Evolutionary conservation across 2,329 filamentous ascomycete genomes (phyloP), one percentile per base, ranked within the genome.

Genomic region (Dendrostoma leiphaemia): DNA sequence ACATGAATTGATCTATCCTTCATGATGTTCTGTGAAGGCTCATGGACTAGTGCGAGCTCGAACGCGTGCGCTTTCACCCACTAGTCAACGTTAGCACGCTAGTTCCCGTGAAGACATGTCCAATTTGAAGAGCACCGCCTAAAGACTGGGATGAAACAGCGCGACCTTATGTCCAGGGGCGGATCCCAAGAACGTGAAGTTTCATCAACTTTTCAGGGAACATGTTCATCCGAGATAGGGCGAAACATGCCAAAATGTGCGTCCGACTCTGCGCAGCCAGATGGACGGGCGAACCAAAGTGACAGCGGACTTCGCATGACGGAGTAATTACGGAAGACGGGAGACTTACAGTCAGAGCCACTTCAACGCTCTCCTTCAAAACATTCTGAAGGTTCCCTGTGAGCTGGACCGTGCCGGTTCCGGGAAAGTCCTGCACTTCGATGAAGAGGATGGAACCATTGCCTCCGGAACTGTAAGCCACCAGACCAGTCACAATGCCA

Each of bases 11-110:
- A 91, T 59, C 94, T 86, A 64, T 89, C 88, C 76, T 94, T 93
- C 91, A 97, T 97, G 66, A 99, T 92, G 69, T 99, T 93, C 62
- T 93, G 89, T 51, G 84, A 84, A 8, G 89, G 88, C 59, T 91
- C 86, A 53, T 86, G 79, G 4, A 90, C 91, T 37, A 99, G 77
- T 9, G 91, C 91, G 12, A 99, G 80, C 66, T 96, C 90, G 65
- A 88, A 97, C 3, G 93, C 92, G 69, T 99, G 93, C 4, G 91
- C 90, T 71, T 97, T 97, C 48, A 99, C 94, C 94, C 94, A 99
- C 48, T 51, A 29, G 12, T n/a, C 3, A 26, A 6, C 7, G 10
- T 51, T 29, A 51, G 40, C 13, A 34, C 13, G 8, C 15, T 35
- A 15, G 19, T 15, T 23, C 6, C 9, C 46, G 26, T 3, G 3